phyloP scores from a whole-genome alignment of 140 eudicot species.

The Flaveria floridana region DNA sequence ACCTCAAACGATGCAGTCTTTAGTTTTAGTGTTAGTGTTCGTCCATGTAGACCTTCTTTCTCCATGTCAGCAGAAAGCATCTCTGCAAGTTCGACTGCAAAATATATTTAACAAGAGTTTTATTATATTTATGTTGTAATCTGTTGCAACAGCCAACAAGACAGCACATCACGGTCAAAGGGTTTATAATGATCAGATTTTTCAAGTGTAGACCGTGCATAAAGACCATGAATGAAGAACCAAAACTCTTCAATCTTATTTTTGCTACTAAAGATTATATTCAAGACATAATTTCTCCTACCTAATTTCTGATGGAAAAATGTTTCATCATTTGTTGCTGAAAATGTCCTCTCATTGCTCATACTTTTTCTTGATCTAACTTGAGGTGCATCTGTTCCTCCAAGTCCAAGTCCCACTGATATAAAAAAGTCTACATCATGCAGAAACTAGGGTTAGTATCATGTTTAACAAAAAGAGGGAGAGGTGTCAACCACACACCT shows the following conservation, averaged over 20 bases:
- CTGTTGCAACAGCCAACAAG: background rate
- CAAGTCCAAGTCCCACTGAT: conserved; percentile 87
- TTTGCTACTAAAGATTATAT: background rate
- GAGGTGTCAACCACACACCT: conserved; percentile 43
- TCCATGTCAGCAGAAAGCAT: conserved; percentile 87
- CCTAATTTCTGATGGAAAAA: conserved; percentile 70
- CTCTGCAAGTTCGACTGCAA: conserved; percentile 86
- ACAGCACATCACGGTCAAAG: background rate
- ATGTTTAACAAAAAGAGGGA: conserved; percentile 1
- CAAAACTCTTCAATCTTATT: background rate
- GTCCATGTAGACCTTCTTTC: conserved; percentile 71
- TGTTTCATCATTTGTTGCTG: conserved; percentile 69
- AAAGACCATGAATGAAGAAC: background rate
- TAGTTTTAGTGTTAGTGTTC: conserved; percentile 81
- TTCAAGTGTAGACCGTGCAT: background rate
- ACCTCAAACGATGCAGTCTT: conserved; percentile 92
- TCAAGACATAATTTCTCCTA: conserved; percentile 9
- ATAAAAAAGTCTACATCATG: conserved; percentile 72
- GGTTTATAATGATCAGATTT: background rate
- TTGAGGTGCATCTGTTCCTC: conserved; percentile 77
- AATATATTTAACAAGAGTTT: conserved; percentile 12
- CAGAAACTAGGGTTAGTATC: conserved; percentile 18
- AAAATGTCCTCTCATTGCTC: conserved; percentile 89
- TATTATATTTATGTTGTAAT: background rate
- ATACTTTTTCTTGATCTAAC: conserved; percentile 71